Evolutionary conservation across 768 basidiomycete species (phyloP), one percentile per base, ranked within the genome.

Genomic region (Mrakia gelida): DNA sequence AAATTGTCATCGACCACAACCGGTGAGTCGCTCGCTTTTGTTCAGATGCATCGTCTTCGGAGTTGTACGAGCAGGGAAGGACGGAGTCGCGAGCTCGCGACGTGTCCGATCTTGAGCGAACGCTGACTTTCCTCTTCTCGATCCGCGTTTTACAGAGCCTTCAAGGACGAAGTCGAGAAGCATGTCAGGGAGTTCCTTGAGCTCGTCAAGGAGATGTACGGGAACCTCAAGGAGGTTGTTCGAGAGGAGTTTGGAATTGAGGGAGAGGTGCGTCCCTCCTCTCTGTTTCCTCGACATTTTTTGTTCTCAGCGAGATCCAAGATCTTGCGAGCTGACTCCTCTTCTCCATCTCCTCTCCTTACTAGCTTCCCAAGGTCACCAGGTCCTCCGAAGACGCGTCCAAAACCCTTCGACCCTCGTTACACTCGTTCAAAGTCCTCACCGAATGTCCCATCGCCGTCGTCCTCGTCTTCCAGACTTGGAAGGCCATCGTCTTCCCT

Each of bases 381-480:
- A 28, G 23, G 28, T 74, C 65, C 4, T 61, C 32, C 43, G 56
- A 71, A 21, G 43, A 77, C 80, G 79, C 86, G 28, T 90, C 89
- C 74, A 82, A 77, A 10, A 71, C 86, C 26, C 86, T 91, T 54
- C 85, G 91, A n/a, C 90, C 90, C 11, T 90, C 91, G 68, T 88
- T 91, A 75, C 89, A 90, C 77, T 95, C 94, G 83, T 95, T 97
- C 87, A 98, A 97, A 84, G 92, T 97, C 15, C 86, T 98, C 16
- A 91, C 92, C 21, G 97, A 99, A 85, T 92, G 96, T 87, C 92
- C 92, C 8, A 91, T 95, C 87, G 90, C 93, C 18, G 90, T 96
- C 83, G 92, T 95, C 41, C 89, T 94, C 38, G 92, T 97, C 85
- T 91, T 92, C 79, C 96, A 98, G 84, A 88, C 89, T 56, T 91